Evolutionary conservation across 306 rosid species (phyloP).

Genomic region (Cucumis sativus): DNA sequence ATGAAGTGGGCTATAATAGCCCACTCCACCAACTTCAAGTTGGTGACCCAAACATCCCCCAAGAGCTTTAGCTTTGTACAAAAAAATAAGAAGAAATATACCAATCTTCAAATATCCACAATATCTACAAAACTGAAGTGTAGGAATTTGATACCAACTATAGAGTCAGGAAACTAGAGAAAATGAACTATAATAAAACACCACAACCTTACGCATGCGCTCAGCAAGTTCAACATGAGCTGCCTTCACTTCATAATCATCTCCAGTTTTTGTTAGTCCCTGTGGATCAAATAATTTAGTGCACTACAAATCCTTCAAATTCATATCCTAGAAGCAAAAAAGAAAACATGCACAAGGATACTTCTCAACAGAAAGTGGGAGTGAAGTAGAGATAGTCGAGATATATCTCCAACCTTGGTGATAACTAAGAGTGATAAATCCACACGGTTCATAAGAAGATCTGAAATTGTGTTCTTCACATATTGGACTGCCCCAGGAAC

Average conservation of each 20-base stretch:
- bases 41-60: no score
- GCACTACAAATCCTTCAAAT: neutral
- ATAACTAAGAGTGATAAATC: conserved; percentile 91
- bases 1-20: no score
- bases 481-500: conserved; percentile 86
- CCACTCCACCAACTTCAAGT: no score
- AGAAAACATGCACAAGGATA: neutral
- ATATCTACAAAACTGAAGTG: neutral
- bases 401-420: conserved; percentile 55
- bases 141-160: neutral
- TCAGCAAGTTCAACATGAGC: conserved; percentile 99
- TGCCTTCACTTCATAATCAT: conserved; percentile 90
- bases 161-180: neutral
- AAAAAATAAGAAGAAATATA: no score
- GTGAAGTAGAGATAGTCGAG: neutral
- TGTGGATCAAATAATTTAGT: conserved; percentile 17
- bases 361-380: neutral
- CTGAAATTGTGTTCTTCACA: conserved; percentile 90
- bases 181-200: conserved; percentile 12
- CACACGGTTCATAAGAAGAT: conserved; percentile 97
- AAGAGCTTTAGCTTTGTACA: no score
- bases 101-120: neutral
- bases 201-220: conserved; percentile 91
- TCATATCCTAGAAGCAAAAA: neutral
- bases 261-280: conserved; percentile 97